These are phyloP conservation scores for Beauveria scarabaeidicola DNA, from an alignment of 2,329 filamentous ascomycete species.

Conservation along the genomic window DNA sequence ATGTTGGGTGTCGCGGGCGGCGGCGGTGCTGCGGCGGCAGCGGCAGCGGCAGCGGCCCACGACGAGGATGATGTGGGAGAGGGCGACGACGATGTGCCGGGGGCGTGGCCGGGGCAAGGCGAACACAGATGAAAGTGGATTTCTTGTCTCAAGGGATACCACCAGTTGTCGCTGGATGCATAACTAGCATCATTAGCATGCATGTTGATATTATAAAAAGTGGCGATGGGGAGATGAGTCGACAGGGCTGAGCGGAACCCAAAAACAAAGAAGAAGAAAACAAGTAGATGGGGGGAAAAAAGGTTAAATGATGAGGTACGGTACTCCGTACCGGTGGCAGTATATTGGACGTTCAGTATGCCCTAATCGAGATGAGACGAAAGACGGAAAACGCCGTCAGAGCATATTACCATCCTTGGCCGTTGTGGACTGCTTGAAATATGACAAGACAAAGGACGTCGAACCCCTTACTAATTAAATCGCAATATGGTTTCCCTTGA, in stretches of 20 bases:
- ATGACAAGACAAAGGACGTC: no score
- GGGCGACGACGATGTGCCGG: conserved; percentile 19
- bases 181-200: no score
- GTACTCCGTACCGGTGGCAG: neutral
- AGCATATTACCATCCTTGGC: no score
- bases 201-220: no score
- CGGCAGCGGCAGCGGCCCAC: neutral
- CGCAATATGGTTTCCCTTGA: no score
- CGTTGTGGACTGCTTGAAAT: no score
- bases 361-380: neutral
- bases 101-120: conserved; percentile 24
- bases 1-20: conserved; percentile 17
- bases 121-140: neutral
- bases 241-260: neutral
- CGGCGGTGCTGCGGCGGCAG: conserved; percentile 8
- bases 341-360: neutral
- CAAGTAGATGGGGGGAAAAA: neutral
- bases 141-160: no score
- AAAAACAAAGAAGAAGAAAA: neutral
- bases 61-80: conserved; percentile 10
- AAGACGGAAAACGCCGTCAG: neutral
- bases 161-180: no score
- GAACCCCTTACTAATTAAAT: no score
- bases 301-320: neutral
- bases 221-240: neutral